Evolutionary conservation across 2,329 filamentous ascomycete genomes (phyloP), one percentile per base, ranked within the genome.

Genomic region (Thermoascus crustaceus): DNA sequence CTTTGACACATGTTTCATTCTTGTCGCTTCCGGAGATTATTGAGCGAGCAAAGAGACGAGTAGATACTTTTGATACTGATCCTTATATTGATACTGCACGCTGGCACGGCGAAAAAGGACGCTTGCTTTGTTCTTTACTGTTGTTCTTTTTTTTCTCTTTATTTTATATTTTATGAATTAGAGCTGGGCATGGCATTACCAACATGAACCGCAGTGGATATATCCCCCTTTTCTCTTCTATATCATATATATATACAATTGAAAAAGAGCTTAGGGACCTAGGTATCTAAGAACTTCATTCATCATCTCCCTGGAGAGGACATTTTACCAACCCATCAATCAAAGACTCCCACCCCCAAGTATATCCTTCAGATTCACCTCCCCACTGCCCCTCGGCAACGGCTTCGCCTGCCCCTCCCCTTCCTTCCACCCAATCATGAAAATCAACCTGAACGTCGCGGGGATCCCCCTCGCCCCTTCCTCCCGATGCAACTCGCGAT

Each of bases 371-470:
- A 98, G 72, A 60, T 84, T 94, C 26, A 94, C 67, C 55, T 94
- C 72, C 7, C 85, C 91, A 45, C 82, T 94, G 0, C 91, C 91
- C 47, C 91, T 76, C 46, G 80, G 65, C 39, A 96, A 64, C 4
- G 91, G 88, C 61, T 89, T 71, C 2, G 80, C 71, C 63, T 96
- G 88, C 35, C 80, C 76, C 19, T 75, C 73, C 2, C 84, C 81
- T 47, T 88, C 84, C 57, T 89, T 93, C 91, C 91, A 98, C 0
- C 91, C 91, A 61, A 98, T 98, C 88, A 96, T 95, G 61, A 91
- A 94, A 42, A 98, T 95, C 49, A 94, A 73, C 48, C 91, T 75
- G 56, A 95, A 98, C 0, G 91, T 98, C 1, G 91, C 91, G 1
- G 91, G 91, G 42, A 91, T 71, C 1, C 64, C 61, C 24, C 57